Evolutionary conservation across 768 basidiomycete genomes (phyloP).

Genomic region (Tephrocybe sp.): DNA sequence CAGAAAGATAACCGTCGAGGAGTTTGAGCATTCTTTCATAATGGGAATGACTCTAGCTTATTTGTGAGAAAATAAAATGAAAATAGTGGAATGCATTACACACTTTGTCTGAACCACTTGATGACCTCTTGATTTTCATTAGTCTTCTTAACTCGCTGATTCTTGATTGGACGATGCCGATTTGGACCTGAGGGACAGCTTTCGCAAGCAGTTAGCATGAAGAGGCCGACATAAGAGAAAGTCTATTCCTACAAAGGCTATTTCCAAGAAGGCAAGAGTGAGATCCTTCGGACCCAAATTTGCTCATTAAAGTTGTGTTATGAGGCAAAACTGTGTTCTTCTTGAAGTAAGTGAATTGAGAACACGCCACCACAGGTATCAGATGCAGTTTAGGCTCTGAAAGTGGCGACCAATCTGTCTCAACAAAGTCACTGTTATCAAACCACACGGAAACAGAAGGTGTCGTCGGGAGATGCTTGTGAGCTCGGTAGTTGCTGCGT

Average conservation of each 20-base stretch:
- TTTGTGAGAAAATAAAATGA: background rate
- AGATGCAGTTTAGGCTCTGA: slow-evolving; percentile 63
- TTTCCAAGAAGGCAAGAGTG: slow-evolving; percentile 80
- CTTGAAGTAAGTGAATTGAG: slow-evolving; percentile 82
- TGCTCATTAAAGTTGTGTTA: slow-evolving; percentile 50
- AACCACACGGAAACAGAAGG: slow-evolving; percentile 63
- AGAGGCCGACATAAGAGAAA: background rate
- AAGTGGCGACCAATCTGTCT: slow-evolving; percentile 64
- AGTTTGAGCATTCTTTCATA: slow-evolving; percentile 53
- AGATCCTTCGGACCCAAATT: slow-evolving; percentile 85
- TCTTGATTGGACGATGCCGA: slow-evolving; percentile 55
- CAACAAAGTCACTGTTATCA: slow-evolving; percentile 80
- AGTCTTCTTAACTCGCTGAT: slow-evolving; percentile 45
- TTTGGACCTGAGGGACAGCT: slow-evolving; percentile 70
- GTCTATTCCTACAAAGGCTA: slow-evolving; percentile 55
- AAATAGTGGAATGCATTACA: background rate
- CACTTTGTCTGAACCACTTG: slow-evolving; percentile 7
- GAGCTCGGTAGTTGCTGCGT: slow-evolving; percentile 48
- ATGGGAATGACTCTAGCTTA: slow-evolving; percentile 13
- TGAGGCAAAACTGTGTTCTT: slow-evolving; percentile 45
- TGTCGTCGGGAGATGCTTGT: slow-evolving; percentile 42
- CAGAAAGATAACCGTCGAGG: slow-evolving; percentile 59
- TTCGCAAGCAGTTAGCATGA: slow-evolving; percentile 10
- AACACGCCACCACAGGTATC: slow-evolving; percentile 73
- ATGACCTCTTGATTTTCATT: slow-evolving; percentile 14